phyloP scores from a whole-genome alignment of 2,329 filamentous ascomycete species.

The Scytalidium sp. region DNA sequence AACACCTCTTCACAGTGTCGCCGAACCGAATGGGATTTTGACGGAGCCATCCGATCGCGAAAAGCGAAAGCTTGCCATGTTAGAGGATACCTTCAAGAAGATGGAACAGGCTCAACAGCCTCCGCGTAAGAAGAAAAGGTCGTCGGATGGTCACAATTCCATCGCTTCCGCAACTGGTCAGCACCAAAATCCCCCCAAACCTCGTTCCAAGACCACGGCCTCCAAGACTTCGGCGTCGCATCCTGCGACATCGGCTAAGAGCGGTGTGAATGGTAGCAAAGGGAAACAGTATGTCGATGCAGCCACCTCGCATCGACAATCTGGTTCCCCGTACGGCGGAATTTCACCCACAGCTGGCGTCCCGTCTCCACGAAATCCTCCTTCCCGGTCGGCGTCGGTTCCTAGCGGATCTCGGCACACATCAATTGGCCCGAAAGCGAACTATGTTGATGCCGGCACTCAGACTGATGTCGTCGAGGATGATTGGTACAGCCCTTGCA shows the following conservation, averaged over 20 bases:
- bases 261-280: constrained; percentile 10
- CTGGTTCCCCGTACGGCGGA: constrained; percentile 24
- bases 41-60: constrained; percentile 63
- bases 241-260: constrained; percentile 12
- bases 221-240: constrained; percentile 21
- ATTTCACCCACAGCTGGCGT: constrained; percentile 21
- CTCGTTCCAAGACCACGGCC: constrained; percentile 26
- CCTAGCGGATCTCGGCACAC: constrained; percentile 17
- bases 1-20: constrained; percentile 50
- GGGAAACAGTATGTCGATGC: constrained; percentile 25
- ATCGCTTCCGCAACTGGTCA: constrained; percentile 11
- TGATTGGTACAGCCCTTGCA: constrained; percentile 25
- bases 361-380: constrained; percentile 14
- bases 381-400: constrained; percentile 12
- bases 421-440: constrained; percentile 15
- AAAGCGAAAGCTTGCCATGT: constrained; percentile 64
- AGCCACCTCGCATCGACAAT: constrained; percentile 25
- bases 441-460: constrained; percentile 24
- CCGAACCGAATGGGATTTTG: constrained; percentile 50
- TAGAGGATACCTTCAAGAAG: constrained; percentile 60
- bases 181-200: constrained; percentile 19
- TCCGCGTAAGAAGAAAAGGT: constrained; percentile 59
- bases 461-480: constrained; percentile 28
- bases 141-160: constrained; percentile 47
- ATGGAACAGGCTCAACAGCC: constrained; percentile 59